phyloP scores from a whole-genome alignment of 1,139 yeast genomes.

The Nakaseomyces kungkrabaensis region DNA sequence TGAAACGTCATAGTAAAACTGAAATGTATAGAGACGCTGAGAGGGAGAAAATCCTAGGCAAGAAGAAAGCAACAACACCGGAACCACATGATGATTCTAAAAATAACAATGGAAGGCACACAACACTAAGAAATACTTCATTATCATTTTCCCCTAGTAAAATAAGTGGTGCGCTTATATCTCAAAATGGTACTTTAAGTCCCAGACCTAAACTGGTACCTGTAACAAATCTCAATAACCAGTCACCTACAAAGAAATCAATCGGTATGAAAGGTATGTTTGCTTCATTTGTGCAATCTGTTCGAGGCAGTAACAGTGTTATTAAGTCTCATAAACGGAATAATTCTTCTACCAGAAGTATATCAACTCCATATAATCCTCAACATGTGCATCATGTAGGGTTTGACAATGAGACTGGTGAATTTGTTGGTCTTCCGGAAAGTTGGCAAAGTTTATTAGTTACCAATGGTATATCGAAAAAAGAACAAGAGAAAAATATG shows the following conservation, averaged over 20 bases:
- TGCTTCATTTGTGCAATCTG: slow-evolving; percentile 39
- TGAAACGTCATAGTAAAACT: not conserved
- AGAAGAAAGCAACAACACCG: not conserved
- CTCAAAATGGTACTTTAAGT: not conserved
- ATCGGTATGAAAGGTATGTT: slow-evolving; percentile 38
- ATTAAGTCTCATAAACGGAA: slow-evolving; percentile 18
- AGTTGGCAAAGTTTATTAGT: slow-evolving; percentile 82
- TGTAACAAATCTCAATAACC: not conserved
- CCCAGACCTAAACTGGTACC: not conserved
- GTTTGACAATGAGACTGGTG: slow-evolving; percentile 70
- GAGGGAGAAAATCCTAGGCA: not conserved
- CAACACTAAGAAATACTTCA: not conserved
- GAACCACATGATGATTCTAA: not conserved
- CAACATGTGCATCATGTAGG: slow-evolving; percentile 93
- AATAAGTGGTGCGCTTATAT: not conserved
- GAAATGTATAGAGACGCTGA: not conserved
- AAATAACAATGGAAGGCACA: not conserved
- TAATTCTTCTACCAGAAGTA: slow-evolving; percentile 34
- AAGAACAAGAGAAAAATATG: slow-evolving; percentile 83
- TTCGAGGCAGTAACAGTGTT: slow-evolving; percentile 23
- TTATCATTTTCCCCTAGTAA: not conserved
- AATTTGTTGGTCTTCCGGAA: slow-evolving; percentile 80
- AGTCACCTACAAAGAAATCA: not conserved
- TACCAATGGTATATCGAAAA: slow-evolving; percentile 77
- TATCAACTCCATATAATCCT: slow-evolving; percentile 84